Conservation (phyloP, 768 basidiomycete genomes). For the Macrolepiota fuliginosa region DNA sequence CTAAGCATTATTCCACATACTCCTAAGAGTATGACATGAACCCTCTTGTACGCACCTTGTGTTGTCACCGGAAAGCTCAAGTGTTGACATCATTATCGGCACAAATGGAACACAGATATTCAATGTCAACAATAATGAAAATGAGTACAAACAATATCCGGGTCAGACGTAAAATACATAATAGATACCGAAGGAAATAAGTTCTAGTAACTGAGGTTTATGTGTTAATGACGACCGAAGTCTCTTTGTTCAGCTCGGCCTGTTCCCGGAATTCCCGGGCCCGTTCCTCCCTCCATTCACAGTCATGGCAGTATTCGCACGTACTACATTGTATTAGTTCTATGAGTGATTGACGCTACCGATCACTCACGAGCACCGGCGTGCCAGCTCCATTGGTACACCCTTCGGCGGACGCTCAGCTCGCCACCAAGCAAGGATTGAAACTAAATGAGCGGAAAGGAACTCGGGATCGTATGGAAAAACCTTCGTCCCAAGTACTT, state of each 20-base stretch:
- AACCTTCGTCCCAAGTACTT: conserved; percentile 63
- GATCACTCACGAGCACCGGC: conserved; percentile 61
- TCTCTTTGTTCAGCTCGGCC: neutral
- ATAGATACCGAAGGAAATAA: no score
- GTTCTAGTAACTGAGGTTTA: neutral
- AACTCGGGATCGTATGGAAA: conserved; percentile 53
- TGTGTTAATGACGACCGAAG: neutral
- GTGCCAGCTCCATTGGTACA: conserved; percentile 55
- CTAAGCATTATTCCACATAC: neutral
- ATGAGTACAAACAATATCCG: conserved; percentile 23
- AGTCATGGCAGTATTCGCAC: conserved; percentile 53
- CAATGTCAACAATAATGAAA: no score
- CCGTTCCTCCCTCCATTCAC: conserved; percentile 77
- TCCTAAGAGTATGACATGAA: conserved; percentile 20
- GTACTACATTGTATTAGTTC: neutral
- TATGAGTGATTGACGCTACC: neutral
- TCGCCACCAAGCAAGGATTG: conserved; percentile 72
- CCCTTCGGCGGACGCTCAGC: conserved; percentile 69
- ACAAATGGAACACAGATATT: conserved; percentile 59
- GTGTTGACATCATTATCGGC: conserved; percentile 61
- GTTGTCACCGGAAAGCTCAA: conserved; percentile 54
- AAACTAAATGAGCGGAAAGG: conserved; percentile 52
- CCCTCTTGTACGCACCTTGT: conserved; percentile 47
- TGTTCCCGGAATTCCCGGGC: conserved; percentile 33
- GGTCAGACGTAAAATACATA: no score